Conservation (phyloP, 208 protist species). For the Leishmania aethiopica region DNA sequence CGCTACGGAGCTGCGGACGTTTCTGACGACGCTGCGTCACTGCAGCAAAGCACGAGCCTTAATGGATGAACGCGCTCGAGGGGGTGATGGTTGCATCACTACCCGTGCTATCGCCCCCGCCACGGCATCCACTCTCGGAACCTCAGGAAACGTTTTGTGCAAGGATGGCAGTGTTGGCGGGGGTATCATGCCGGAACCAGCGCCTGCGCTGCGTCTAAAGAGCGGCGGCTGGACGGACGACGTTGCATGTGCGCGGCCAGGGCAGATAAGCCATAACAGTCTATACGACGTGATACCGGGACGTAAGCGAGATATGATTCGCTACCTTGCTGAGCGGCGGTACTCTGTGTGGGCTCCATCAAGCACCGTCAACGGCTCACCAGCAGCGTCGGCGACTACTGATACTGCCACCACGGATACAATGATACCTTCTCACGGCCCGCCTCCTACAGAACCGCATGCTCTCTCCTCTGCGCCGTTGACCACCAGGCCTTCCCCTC, state of each 20-base stretch:
- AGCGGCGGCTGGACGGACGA: not conserved
- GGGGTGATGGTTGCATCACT: not conserved
- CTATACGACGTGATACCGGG: slow-evolving; percentile 32
- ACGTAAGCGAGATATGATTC: slow-evolving; percentile 62
- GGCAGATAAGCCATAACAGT: not conserved
- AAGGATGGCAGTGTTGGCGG: not conserved
- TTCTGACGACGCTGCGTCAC: slow-evolving; percentile 25
- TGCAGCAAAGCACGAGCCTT: slow-evolving; percentile 10
- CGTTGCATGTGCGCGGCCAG: not conserved
- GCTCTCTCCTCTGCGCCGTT: not conserved
- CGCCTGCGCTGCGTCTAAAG: not conserved
- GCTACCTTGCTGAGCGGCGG: slow-evolving; percentile 39
- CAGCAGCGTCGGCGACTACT: not conserved
- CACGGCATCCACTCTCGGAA: not conserved
- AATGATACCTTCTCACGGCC: not conserved
- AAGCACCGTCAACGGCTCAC: not conserved
- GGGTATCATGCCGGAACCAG: not conserved
- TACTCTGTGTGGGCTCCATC: slow-evolving; percentile 22
- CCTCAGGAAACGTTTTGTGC: not conserved
- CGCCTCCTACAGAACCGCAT: not conserved
- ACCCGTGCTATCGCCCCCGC: not conserved
- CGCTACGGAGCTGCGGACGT: slow-evolving; percentile 30
- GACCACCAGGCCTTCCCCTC: not conserved
- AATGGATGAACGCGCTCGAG: not conserved
- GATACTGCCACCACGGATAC: not conserved